A percentile compares a stretch with the other conserved stretches of the same genome.
These are phyloP conservation scores for Antitrichia curtipendula DNA, from an alignment of 225 moss, liverwort and hornwort genomes.

Conservation along the genomic window DNA sequence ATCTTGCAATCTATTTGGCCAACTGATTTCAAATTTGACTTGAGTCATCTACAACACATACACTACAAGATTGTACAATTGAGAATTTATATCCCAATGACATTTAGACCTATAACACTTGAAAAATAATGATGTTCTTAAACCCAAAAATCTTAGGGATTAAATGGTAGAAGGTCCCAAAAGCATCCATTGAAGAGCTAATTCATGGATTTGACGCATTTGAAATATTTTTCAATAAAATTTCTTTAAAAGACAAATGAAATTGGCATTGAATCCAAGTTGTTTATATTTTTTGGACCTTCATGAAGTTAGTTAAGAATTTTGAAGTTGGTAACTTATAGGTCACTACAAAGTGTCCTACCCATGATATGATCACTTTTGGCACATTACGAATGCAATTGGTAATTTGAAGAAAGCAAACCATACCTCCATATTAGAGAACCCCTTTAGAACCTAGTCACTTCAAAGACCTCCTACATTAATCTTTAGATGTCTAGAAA, in stretches of 20 bases:
- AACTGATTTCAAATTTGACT: not conserved
- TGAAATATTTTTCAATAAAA: not conserved
- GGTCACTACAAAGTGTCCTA: not conserved
- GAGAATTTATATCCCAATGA: no score
- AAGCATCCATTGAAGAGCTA: not conserved
- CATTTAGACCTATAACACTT: no score
- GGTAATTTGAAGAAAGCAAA: not conserved
- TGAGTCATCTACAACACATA: accelerated
- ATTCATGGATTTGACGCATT: accelerated
- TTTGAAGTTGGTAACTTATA: not conserved
- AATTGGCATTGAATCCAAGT: not conserved
- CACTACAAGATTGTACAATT: no score
- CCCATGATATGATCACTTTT: not conserved
- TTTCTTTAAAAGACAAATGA: not conserved
- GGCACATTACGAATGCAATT: no score
- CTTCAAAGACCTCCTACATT: not conserved
- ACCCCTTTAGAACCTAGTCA: accelerated
- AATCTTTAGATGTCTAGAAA: not conserved
- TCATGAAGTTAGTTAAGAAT: no score
- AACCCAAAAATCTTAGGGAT: not conserved
- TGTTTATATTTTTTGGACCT: not conserved
- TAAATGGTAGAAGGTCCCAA: not conserved
- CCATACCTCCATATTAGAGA: accelerated
- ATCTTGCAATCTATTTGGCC: not conserved
- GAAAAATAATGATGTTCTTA: no score